phyloP scores from a whole-genome alignment of 2,329 filamentous ascomycete genomes.

The Sclerotiophoma versabilis region DNA sequence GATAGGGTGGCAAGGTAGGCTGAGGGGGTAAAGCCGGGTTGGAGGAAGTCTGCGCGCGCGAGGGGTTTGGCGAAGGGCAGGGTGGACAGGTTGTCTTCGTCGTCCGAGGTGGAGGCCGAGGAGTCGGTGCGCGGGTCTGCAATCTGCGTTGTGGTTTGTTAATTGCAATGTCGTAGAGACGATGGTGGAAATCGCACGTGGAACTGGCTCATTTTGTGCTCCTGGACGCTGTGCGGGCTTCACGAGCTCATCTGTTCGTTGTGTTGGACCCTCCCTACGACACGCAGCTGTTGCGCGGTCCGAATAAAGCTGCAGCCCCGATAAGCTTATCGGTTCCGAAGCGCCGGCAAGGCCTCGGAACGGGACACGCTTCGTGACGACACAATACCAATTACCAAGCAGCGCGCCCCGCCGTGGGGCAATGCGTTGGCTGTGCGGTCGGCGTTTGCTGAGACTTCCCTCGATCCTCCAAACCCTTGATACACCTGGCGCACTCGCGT shows the following conservation, averaged over 20 bases:
- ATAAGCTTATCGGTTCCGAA: conserved; percentile 9
- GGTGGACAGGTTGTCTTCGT: conserved; percentile 68
- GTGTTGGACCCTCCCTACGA: not conserved
- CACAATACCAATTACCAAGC: conserved; percentile 13
- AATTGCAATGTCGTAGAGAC: not conserved
- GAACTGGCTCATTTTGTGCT: conserved; percentile 56
- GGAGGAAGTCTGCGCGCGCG: conserved; percentile 81
- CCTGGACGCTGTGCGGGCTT: not conserved
- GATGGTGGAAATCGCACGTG: conserved; percentile 46
- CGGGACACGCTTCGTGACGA: conserved; percentile 11
- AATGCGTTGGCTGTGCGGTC: conserved; percentile 12
- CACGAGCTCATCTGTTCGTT: not conserved
- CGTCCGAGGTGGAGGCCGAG: conserved; percentile 35
- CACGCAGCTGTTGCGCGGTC: conserved; percentile 7
- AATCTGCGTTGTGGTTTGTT: conserved; percentile 9
- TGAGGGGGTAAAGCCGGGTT: conserved; percentile 76
- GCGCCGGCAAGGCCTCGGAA: conserved; percentile 5
- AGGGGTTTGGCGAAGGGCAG: conserved; percentile 90
- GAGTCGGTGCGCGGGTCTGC: conserved; percentile 22
- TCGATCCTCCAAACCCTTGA: not conserved
- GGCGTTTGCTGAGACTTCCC: not conserved
- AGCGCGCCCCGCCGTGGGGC: conserved; percentile 24
- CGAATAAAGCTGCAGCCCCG: conserved; percentile 1
- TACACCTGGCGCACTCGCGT: not conserved
- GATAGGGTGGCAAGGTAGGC: conserved; percentile 82